Conservation (phyloP, 176 grass and related monocot species). For the Dactylis glomerata region DNA sequence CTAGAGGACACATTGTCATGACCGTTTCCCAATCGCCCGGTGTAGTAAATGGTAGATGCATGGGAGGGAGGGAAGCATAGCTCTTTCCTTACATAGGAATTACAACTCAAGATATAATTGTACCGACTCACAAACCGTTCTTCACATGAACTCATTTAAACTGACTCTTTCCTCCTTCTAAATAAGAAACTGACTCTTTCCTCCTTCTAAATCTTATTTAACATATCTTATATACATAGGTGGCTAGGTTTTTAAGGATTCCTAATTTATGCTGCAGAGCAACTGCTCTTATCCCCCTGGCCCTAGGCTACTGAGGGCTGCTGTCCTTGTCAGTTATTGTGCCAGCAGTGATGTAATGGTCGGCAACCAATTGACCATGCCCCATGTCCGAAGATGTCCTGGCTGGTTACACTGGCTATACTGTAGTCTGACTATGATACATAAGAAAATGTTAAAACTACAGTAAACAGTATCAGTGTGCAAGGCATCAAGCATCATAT, state of each 20-base stretch:
- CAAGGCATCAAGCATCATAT: background rate
- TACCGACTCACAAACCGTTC: background rate
- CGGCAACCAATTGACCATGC: background rate
- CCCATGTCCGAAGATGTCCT: background rate
- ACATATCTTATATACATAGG: background rate
- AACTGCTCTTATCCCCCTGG: background rate
- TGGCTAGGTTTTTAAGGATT: background rate
- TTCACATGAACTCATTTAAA: background rate
- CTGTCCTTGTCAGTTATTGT: background rate
- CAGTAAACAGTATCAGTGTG: background rate
- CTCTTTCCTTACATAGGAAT: background rate
- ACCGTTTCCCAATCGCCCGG: background rate
- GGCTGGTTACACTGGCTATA: no score
- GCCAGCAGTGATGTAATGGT: background rate
- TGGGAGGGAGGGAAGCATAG: background rate
- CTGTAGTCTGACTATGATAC: no score
- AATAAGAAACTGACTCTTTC: background rate
- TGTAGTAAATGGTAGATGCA: background rate
- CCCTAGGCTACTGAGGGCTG: background rate
- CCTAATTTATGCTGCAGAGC: background rate
- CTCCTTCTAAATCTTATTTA: background rate
- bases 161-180: background rate
- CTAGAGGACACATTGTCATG: background rate
- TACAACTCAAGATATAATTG: background rate
- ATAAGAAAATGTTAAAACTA: background rate